A percentile compares a stretch with the other conserved stretches of the same genome.
Evolutionary conservation across 441 rosid species (phyloP).

Genomic region (Populus hybrid): DNA sequence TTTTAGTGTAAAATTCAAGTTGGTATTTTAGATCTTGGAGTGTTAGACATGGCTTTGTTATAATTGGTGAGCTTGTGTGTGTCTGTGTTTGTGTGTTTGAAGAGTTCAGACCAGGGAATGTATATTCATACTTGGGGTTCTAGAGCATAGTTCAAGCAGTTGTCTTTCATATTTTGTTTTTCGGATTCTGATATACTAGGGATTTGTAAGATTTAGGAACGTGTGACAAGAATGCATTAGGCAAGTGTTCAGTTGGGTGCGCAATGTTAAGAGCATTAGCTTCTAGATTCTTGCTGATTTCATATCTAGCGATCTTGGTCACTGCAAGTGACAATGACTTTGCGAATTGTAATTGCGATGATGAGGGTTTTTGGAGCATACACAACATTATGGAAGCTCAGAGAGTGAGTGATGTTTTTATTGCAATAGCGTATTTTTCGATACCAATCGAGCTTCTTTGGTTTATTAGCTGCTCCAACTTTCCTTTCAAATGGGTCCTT

Average conservation of each 20-base stretch:
- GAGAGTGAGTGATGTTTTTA: conserved; percentile 88
- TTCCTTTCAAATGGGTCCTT: conserved; percentile 97
- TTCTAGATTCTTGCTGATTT: conserved; percentile 43
- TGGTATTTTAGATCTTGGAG: conserved; percentile 22
- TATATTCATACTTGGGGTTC: conserved; percentile 1
- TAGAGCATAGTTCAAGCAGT: background rate
- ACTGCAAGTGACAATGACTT: conserved; percentile 53
- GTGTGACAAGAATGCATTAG: conserved; percentile 32
- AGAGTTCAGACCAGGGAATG: conserved; percentile 16
- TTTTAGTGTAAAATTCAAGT: background rate
- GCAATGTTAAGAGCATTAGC: conserved; percentile 48
- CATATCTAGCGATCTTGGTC: conserved; percentile 33
- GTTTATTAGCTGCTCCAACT: conserved; percentile 89
- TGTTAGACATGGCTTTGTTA: background rate
- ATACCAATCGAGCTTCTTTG: conserved; percentile 91
- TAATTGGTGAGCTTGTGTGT: background rate
- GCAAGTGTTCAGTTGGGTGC: conserved; percentile 28
- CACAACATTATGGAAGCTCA: conserved; percentile 79
- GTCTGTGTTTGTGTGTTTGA: background rate
- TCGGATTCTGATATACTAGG: background rate
- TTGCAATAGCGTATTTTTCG: conserved; percentile 91
- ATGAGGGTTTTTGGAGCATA: conserved; percentile 76
- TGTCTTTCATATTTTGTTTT: background rate
- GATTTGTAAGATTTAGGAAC: background rate
- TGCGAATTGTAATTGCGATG: conserved; percentile 77